Base-by-base conservation (phyloP, 2,329 filamentous ascomycete genomes). In the Phoma herbarum region DNA sequence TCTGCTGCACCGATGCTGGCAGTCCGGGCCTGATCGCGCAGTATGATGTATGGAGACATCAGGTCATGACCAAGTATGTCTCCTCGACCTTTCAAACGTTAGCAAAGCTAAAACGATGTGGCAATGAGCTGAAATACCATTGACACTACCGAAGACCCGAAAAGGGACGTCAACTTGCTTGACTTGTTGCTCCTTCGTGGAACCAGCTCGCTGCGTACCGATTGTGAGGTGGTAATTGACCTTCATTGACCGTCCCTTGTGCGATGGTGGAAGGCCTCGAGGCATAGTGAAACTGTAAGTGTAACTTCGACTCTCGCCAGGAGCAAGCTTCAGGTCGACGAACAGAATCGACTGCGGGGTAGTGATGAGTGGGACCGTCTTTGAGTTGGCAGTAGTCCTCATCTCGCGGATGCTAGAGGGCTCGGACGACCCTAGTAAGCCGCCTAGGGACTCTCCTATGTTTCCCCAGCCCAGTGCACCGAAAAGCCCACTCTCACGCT, bases 271-370 rank as follows among this genome's bases (percentile, higher is more conserved):
- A n/a, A 99, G 79, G 0, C 94, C 94, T 70, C 88, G 89, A 0
- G 95, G 95, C 52, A 99, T 80, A 43, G 86, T 89, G 75, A 97
- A 97, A 1, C 87, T 86, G 75, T 97, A 99, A 48, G 90, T 91
- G 71, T 90, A 99, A 46, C 88, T 90, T 67, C 87, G 89, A 76
- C 92, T 96, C 78, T 99, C 93, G 1, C 94, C 95, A 0, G 95
- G 93, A 7, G 86, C 89, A 22, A 99, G 84, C 68, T 90, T 88
- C 55, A 99, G 81, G 76, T 99, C 93, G 52, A 99, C 95, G 75
- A 99, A 99, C 12, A 99, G 81, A 61, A 99, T 92, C 2, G 93
- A 97, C 78, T 98, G 95, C 1, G 94, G 93, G 5, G 94, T 98
- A 16, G 92, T 95, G n/a, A 99, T 83, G 45, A 99, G 81, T 0